phyloP scores from a whole-genome alignment of 331 rosid species.

The Quercus lobata region DNA sequence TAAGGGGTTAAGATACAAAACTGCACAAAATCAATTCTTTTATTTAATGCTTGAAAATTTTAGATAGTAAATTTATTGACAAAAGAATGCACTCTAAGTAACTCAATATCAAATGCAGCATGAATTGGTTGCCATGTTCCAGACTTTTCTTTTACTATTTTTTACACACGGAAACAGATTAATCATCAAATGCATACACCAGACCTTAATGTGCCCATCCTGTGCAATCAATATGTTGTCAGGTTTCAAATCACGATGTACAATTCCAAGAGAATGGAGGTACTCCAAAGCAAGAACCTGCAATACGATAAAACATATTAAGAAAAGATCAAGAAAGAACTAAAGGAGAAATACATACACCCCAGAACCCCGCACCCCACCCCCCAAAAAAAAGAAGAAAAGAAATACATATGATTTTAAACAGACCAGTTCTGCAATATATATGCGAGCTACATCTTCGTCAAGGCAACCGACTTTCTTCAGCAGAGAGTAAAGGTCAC shows the following conservation, averaged over 20 bases:
- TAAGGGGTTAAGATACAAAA: not conserved
- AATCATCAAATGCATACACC: not conserved
- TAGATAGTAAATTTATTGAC: too few species aligned
- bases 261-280: conserved; percentile 6
- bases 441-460: not conserved
- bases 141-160: not conserved
- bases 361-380: not conserved
- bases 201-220: conserved; percentile 8
- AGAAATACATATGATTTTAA: not conserved
- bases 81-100: too few species aligned
- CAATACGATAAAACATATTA: not conserved
- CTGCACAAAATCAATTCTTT: not conserved
- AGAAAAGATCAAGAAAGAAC: not conserved
- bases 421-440: conserved; percentile 1
- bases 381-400: too few species aligned
- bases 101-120: not conserved
- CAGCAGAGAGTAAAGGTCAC: conserved; percentile 3
- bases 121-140: not conserved
- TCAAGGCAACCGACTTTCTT: not conserved
- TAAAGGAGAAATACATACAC: not conserved
- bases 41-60: too few species aligned
- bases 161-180: not conserved
- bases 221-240: conserved; percentile 6
- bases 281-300: conserved; percentile 11
- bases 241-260: conserved; percentile 7